phyloP scores from a whole-genome alignment of 257 asterid species.

The Capsicum baccatum region DNA sequence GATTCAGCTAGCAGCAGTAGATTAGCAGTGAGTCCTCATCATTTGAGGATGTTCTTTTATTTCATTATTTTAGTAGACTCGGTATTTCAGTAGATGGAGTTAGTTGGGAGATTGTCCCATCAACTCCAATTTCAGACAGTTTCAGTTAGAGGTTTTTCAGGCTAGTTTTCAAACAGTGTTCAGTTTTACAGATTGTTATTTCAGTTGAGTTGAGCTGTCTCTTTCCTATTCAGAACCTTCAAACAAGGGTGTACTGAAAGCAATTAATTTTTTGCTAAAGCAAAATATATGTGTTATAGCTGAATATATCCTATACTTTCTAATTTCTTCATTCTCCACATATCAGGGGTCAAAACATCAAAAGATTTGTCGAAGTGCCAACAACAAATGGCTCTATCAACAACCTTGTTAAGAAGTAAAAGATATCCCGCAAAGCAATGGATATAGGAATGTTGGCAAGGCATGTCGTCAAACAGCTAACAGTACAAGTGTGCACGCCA shows the following conservation, averaged over 20 bases:
- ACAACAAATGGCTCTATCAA: constrained; percentile 96
- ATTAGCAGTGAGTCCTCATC: no score
- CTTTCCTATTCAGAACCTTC: constrained; percentile 4
- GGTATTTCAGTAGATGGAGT: no score
- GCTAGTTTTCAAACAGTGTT: no score
- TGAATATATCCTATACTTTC: constrained; percentile 5
- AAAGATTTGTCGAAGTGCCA: constrained; percentile 78
- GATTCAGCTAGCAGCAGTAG: no score
- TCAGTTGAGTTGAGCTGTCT: neutral
- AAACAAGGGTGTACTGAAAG: neutral
- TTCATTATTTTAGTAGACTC: no score
- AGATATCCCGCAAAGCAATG: constrained; percentile 73
- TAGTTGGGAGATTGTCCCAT: no score
- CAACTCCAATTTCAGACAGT: no score
- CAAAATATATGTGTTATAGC: neutral
- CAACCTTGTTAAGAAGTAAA: constrained; percentile 88
- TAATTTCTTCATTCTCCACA: neutral
- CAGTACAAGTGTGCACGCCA: constrained; percentile 87
- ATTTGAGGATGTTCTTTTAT: no score
- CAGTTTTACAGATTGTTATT: no score
- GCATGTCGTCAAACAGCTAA: constrained; percentile 86
- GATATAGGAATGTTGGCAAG: constrained; percentile 93
- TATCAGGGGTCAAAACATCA: constrained; percentile 70
- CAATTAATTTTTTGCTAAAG: neutral
- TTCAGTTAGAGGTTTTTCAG: no score